phyloP scores from a whole-genome alignment of 2,329 filamentous ascomycete species.

The Trichophyton verrucosum region DNA sequence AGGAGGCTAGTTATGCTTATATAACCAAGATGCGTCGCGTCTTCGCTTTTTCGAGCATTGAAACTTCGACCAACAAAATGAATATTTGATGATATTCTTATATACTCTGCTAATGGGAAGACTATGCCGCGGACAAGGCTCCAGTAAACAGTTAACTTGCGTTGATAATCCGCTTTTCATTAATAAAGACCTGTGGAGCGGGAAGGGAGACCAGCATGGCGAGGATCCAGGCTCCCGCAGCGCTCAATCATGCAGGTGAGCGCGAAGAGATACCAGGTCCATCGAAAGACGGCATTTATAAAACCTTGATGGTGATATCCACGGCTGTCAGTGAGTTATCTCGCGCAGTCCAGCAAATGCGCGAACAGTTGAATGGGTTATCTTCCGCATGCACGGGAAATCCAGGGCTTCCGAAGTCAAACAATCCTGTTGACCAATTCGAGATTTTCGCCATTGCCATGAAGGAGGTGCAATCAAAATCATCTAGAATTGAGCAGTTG shows the following conservation, averaged over 20 bases:
- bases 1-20: background rate
- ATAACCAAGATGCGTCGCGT: too few relatives aligned
- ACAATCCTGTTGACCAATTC: background rate
- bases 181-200: background rate
- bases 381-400: background rate
- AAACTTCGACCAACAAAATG: too few relatives aligned
- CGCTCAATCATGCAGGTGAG: background rate
- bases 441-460: constrained; percentile 10
- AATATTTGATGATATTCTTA: too few relatives aligned
- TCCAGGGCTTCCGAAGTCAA: background rate
- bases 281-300: background rate
- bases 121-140: too few relatives aligned
- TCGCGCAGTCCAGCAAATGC: constrained; percentile 5
- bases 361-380: constrained; percentile 3
- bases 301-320: background rate
- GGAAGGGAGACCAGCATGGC: background rate
- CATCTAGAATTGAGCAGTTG: constrained; percentile 3
- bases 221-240: background rate
- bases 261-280: background rate
- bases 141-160: too few relatives aligned
- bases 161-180: too few relatives aligned
- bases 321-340: constrained; percentile 5
- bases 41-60: too few relatives aligned
- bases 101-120: too few relatives aligned
- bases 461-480: constrained; percentile 10